A percentile compares a stretch with the other conserved stretches of the same genome.
phyloP scores from a whole-genome alignment of 306 rosid genomes.

The Vachellia collinsii region DNA sequence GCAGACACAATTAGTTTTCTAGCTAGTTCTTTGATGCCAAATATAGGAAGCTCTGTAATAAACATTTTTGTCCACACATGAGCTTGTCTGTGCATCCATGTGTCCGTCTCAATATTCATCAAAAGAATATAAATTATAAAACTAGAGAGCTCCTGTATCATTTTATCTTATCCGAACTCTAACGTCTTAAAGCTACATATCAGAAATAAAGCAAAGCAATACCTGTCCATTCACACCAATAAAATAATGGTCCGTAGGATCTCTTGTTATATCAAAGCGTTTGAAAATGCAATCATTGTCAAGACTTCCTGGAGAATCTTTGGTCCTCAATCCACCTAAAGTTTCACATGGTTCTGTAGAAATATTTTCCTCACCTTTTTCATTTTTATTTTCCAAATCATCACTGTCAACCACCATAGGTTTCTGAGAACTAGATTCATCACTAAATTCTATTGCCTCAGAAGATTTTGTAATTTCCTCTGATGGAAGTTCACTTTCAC shows the following conservation, averaged over 20 bases:
- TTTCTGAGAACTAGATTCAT: conserved; percentile 61
- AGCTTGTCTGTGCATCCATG: background rate
- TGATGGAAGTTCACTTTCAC: conserved; percentile 53
- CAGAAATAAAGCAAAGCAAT: conserved; percentile 35
- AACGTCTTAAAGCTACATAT: conserved; percentile 8
- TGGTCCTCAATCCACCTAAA: conserved; percentile 50
- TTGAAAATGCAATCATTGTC: conserved; percentile 64
- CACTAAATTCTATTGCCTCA: conserved; percentile 44
- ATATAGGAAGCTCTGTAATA: conserved; percentile 10
- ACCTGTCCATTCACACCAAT: conserved; percentile 89
- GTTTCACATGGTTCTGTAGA: conserved; percentile 47
- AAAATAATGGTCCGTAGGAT: conserved; percentile 86
- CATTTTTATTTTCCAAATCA: conserved; percentile 40
- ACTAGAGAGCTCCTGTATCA: conserved; percentile 27
- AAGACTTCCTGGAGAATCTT: conserved; percentile 49
- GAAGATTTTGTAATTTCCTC: conserved; percentile 36
- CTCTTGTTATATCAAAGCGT: conserved; percentile 84
- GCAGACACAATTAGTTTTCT: background rate
- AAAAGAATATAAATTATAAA: conserved; percentile 8
- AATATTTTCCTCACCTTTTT: conserved; percentile 48
- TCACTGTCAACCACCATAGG: conserved; percentile 40
- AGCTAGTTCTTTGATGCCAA: conserved; percentile 19
- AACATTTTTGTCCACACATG: background rate
- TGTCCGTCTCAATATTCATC: conserved; percentile 14
- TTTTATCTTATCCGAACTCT: conserved; percentile 26